Conservation (phyloP, 495 filamentous ascomycete genomes). For the Lentithecium fluviatile region DNA sequence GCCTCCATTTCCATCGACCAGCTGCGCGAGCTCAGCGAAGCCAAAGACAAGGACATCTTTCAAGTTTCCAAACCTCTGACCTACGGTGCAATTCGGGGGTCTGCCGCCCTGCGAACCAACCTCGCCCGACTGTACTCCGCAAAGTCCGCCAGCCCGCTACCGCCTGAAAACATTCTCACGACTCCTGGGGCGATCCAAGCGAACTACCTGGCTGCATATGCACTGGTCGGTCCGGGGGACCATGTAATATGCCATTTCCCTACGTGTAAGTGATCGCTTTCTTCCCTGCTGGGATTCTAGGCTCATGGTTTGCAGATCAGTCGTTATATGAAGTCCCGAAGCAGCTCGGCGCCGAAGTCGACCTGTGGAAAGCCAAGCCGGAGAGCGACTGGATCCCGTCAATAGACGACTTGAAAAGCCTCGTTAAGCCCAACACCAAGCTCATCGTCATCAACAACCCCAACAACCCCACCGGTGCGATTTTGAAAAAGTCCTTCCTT, state of each 20-base stretch:
- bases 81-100: conserved; percentile 73
- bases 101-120: conserved; percentile 58
- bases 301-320: conserved; percentile 51
- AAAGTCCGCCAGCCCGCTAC: conserved; percentile 50
- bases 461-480: conserved; percentile 82
- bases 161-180: conserved; percentile 68
- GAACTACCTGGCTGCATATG: conserved; percentile 76
- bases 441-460: conserved; percentile 75
- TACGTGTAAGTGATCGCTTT: conserved; percentile 50
- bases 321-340: conserved; percentile 77
- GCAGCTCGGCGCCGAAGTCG: conserved; percentile 77
- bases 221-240: conserved; percentile 72
- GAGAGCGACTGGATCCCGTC: conserved; percentile 67
- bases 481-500: conserved; percentile 61
- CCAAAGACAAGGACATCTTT: conserved; percentile 49
- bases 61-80: conserved; percentile 54
- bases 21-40: conserved; percentile 58
- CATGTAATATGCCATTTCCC: conserved; percentile 90
- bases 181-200: conserved; percentile 81
- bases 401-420: conserved; percentile 60
- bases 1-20: conserved; percentile 77
- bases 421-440: conserved; percentile 76
- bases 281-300: background rate
- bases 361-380: conserved; percentile 70
- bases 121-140: conserved; percentile 66